These are phyloP conservation scores for Penicillium soppii DNA, from an alignment of 495 filamentous ascomycete genomes.

Conservation along the genomic window DNA sequence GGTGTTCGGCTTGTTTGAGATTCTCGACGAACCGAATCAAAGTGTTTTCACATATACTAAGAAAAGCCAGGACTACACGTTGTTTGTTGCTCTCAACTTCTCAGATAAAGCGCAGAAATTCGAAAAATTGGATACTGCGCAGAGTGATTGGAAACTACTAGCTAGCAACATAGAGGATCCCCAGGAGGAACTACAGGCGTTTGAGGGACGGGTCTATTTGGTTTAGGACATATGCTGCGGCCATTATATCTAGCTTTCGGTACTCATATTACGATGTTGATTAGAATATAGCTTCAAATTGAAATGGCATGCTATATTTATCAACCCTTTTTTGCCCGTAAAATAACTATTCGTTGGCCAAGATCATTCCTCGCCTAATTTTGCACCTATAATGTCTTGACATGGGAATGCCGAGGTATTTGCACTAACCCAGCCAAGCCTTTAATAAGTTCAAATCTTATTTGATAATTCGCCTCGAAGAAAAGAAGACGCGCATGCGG, in stretches of 20 bases:
- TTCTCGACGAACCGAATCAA: slow-evolving; percentile 18
- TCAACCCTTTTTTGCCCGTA: too few species aligned
- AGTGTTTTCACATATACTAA: slow-evolving; percentile 42
- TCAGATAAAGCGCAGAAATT: slow-evolving; percentile 1
- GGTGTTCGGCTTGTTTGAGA: slow-evolving; percentile 33
- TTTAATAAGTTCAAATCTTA: not conserved
- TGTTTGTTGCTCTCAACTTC: slow-evolving; percentile 4
- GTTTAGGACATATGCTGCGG: too few species aligned
- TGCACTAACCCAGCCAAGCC: not conserved
- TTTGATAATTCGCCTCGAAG: not conserved
- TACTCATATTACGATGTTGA: too few species aligned
- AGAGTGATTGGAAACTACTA: slow-evolving; percentile 3
- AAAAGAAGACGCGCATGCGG: not conserved
- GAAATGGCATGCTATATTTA: too few species aligned
- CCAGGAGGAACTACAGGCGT: slow-evolving; percentile 2
- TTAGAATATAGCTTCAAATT: too few species aligned
- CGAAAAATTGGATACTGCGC: not conserved
- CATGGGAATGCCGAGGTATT: too few species aligned
- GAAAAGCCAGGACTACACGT: not conserved
- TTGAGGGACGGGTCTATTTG: slow-evolving; percentile 6
- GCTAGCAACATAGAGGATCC: slow-evolving; percentile 2
- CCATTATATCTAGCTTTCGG: too few species aligned
- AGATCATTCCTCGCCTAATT: too few species aligned
- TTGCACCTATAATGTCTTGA: too few species aligned
- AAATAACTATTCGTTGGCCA: too few species aligned